Base-by-base conservation (phyloP, 2,329 filamentous ascomycete species). In the Trichoderma breve region DNA sequence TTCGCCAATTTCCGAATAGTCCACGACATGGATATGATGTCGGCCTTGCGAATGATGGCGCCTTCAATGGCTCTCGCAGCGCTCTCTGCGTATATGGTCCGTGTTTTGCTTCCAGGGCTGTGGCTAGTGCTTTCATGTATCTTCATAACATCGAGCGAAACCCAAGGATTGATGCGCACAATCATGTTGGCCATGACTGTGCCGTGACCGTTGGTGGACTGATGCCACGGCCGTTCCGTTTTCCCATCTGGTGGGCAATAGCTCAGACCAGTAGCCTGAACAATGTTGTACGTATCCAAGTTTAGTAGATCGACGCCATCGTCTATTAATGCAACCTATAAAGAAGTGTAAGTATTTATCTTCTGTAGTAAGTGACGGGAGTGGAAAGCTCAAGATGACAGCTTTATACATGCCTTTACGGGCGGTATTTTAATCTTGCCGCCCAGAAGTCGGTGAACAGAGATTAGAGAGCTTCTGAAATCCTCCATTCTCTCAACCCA, bases 121-220 rank as follows among this genome's bases (percentile, higher is more conserved):
- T 30, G 15, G 24, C 4, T 7, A 12, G 18, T n/a, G 7, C 34
- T 21, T 24, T 21, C 34, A 1, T 47, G 61, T 0, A 64, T n/a
- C 11, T 47, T 64, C 24, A 68, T 68, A 1, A 58, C 32, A 8
- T 58, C 21, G 2, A 68, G 24, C 0, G 21, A 28, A 1, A 68
- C 53, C 32, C 21, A 57, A 5, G 51, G 65, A 2, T 58, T 57
- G 6, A 58, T 28, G 3, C 65, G 51, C 8, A 36, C 8, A 28
- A 68, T 68, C 65, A 68, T 58, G 32, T 43, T 68, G 65, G 65
- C 30, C 51, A 67, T 67, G 64, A 55, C 32, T 7, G 64, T 58
- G 15, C 65, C 43, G 28, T 68, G 32, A 4, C 65, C 65, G 7
- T n/a, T 18, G 14, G 24, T 58, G 26, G 64, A 67, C 1, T 26